Base-by-base conservation (phyloP, 768 basidiomycete species). In the Mycena latifolia region DNA sequence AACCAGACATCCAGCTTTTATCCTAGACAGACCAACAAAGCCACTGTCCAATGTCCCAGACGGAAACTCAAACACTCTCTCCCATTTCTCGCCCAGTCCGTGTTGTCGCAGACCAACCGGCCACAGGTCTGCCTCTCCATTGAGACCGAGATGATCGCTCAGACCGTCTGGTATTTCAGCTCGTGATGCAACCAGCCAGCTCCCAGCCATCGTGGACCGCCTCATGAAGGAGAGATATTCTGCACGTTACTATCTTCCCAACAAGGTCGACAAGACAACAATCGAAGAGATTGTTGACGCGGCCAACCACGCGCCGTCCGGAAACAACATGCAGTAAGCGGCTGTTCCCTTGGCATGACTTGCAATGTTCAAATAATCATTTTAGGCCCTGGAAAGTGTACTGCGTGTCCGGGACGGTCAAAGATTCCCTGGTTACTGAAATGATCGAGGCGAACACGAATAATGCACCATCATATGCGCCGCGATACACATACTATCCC, bases 311-410 rank as follows among this genome's bases (percentile, higher is more conserved):
- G 56, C 67, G 25, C 68, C 68, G 11, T 69, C 68, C 12, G 63
- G 63, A 37, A 57, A 52, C 39, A 70, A 70, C 52, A 62, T 59
- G 45, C 69, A 70, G 65, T 69, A 55, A 20, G 64, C 41, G 3
- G 7, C 17, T n/a, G n/a, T 5, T 28, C 28, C 28, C 20, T 17
- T 18, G 2, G 8, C 15, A 17, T 28, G 24, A 14, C 15, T 25
- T 24, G n/a, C n/a, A 6, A 43, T n/a, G 18, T 43, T 20, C 7
- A 43, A 27, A 11, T 47, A 24, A 25, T 14, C 10, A 12, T n/a
- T 27, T 47, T 27, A 71, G 70, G 35, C 67, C 70, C 2, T 71
- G 67, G 67, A 71, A 66, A n/a, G 70, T 71, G 33, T 66, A 71
- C 35, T 47, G 43, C 41, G 20, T 71, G 22, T 22, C 64, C 17